Evolutionary conservation across 495 filamentous ascomycete genomes (phyloP).

Genomic region (Penicillium roqueforti): DNA sequence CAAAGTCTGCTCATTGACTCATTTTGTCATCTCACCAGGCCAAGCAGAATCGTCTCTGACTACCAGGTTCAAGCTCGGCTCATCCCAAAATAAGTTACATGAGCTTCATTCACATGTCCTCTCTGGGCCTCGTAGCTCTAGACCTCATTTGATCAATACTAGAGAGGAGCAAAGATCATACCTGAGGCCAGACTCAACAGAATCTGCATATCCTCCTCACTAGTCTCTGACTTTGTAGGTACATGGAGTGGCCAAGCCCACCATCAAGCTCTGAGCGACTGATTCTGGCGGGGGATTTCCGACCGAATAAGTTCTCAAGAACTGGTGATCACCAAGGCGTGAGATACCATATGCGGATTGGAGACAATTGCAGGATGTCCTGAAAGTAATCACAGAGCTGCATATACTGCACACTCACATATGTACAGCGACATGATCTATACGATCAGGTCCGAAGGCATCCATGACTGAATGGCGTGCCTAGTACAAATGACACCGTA

Average conservation of each 20-base stretch:
- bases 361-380: too few species aligned
- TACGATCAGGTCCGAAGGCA: conserved; percentile 52
- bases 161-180: too few species aligned
- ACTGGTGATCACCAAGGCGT: not conserved
- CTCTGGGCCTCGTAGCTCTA: not conserved
- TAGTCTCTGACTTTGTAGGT: too few species aligned
- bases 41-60: not conserved
- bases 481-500: conserved; percentile 51
- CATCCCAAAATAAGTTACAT: not conserved
- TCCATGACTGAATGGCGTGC: conserved; percentile 51
- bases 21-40: not conserved
- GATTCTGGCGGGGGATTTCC: not conserved
- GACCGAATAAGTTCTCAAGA: not conserved
- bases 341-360: too few species aligned
- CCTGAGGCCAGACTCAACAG: too few species aligned
- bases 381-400: not conserved
- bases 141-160: not conserved
- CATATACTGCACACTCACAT: not conserved
- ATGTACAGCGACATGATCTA: conserved; percentile 45
- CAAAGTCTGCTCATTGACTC: not conserved
- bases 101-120: not conserved
- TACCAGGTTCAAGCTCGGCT: not conserved
- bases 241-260: not conserved
- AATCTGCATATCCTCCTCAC: too few species aligned
- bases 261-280: not conserved